phyloP scores from a whole-genome alignment of 345 rosid species.

The Ricinus communis region DNA sequence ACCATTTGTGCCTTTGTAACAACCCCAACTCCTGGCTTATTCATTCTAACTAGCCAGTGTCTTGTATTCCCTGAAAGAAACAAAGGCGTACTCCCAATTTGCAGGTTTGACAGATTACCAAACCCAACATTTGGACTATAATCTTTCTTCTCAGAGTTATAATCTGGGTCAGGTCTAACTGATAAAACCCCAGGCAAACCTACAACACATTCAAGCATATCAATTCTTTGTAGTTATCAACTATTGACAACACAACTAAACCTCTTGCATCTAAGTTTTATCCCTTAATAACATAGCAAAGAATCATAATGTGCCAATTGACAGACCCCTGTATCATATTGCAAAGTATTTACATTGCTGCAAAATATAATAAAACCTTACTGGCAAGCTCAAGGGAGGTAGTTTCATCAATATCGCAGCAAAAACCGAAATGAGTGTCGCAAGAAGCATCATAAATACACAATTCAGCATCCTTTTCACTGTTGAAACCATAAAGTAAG shows the following conservation, averaged over 20 bases:
- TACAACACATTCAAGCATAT: constrained; percentile 25
- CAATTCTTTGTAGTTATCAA: not conserved
- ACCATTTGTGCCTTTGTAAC: constrained; percentile 96
- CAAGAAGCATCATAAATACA: constrained; percentile 65
- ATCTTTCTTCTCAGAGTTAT: constrained; percentile 43
- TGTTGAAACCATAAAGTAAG: constrained; percentile 24
- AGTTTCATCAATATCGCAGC: constrained; percentile 69
- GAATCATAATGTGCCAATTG: not conserved
- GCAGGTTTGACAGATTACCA: constrained; percentile 15
- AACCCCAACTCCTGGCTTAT: constrained; percentile 70
- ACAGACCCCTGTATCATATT: not conserved
- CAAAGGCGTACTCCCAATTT: constrained; percentile 37
- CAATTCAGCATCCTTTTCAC: constrained; percentile 76
- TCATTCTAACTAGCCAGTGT: constrained; percentile 71
- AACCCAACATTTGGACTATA: constrained; percentile 28
- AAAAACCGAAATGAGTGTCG: constrained; percentile 63
- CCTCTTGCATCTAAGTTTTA: not conserved
- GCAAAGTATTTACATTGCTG: no score
- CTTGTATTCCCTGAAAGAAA: constrained; percentile 60
- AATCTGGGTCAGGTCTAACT: constrained; percentile 59
- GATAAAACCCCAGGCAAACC: constrained; percentile 71
- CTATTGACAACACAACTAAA: not conserved
- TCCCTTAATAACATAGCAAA: not conserved
- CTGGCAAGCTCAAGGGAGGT: constrained; percentile 58
- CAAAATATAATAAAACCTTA: constrained; percentile 24